phyloP scores from a whole-genome alignment of 352 stramenopile genomes.

The Phytophthora megakarya region DNA sequence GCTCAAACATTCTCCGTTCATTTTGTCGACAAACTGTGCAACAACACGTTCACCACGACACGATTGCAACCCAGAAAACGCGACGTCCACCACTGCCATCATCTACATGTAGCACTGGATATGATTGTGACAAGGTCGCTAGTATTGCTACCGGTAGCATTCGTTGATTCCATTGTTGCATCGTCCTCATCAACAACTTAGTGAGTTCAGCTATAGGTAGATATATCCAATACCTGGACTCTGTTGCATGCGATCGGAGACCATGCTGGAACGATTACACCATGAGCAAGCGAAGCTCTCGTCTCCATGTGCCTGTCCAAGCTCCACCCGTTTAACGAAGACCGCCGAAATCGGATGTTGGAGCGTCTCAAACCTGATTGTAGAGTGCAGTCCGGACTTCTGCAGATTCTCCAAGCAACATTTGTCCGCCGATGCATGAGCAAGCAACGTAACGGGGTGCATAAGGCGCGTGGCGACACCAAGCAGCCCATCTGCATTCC shows the following conservation, averaged over 20 bases:
- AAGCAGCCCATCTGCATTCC: conserved; percentile 28
- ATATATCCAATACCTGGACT: conserved; percentile 15
- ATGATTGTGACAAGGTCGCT: neutral
- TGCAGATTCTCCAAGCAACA: conserved; percentile 21
- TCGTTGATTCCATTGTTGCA: neutral
- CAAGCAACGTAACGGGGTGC: conserved; percentile 18
- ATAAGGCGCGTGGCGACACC: conserved; percentile 22
- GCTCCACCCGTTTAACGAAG: conserved; percentile 24
- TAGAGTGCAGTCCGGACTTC: conserved; percentile 1
- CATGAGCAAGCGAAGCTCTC: conserved; percentile 26
- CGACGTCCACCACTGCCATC: neutral
- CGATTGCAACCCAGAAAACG: neutral
- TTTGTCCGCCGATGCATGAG: conserved; percentile 13
- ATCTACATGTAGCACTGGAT: neutral
- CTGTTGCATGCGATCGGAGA: neutral
- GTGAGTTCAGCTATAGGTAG: conserved; percentile 9
- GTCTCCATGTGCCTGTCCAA: conserved; percentile 1
- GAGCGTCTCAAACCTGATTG: conserved; percentile 19
- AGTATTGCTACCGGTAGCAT: no score
- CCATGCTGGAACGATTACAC: conserved; percentile 4
- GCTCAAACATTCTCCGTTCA: no score
- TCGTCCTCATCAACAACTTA: neutral
- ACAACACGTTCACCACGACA: neutral
- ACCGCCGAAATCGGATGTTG: conserved; percentile 34
- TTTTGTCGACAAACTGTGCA: neutral